Evolutionary conservation across 495 filamentous ascomycete genomes (phyloP).

Genomic region (Aspergillus avenaceus): DNA sequence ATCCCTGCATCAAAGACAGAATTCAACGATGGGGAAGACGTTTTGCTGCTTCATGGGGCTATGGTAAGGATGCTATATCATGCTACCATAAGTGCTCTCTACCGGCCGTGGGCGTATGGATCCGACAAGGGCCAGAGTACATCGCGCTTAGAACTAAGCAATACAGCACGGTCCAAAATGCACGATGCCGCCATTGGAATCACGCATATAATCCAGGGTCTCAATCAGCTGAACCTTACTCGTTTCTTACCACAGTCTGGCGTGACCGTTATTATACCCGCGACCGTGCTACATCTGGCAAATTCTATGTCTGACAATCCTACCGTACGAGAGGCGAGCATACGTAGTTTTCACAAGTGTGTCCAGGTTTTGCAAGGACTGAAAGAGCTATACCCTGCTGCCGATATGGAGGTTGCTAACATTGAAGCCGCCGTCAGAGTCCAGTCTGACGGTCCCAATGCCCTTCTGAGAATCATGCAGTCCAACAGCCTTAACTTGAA

Average conservation of each 20-base stretch:
- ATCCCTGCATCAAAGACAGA: conserved; percentile 29
- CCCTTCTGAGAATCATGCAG: conserved; percentile 37
- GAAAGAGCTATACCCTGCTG: conserved; percentile 77
- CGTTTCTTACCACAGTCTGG: conserved; percentile 77
- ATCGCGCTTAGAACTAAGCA: conserved; percentile 30
- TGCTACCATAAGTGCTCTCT: conserved; percentile 78
- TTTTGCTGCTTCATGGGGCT: conserved; percentile 66
- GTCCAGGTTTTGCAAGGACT: conserved; percentile 73
- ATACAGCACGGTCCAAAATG: conserved; percentile 64
- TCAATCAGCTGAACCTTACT: conserved; percentile 65
- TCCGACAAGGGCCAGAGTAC: conserved; percentile 44
- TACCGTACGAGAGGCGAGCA: conserved; percentile 57
- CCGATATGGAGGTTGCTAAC: conserved; percentile 75
- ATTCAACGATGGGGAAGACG: conserved; percentile 43
- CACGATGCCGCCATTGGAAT: conserved; percentile 73
- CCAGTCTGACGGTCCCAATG: conserved; percentile 26
- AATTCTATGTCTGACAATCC: conserved; percentile 74
- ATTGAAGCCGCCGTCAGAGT: conserved; percentile 72
- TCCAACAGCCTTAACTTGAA: conserved; percentile 16
- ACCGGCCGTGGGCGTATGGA: conserved; percentile 71
- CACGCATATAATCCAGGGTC: conserved; percentile 65
- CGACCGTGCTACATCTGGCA: conserved; percentile 81
- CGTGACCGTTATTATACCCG: conserved; percentile 80
- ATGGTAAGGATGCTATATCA: conserved; percentile 84
- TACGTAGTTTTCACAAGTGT: conserved; percentile 72